These are phyloP conservation scores for Paspalum notatum DNA, from an alignment of 176 grass and related monocot genomes.

Conservation along the genomic window DNA sequence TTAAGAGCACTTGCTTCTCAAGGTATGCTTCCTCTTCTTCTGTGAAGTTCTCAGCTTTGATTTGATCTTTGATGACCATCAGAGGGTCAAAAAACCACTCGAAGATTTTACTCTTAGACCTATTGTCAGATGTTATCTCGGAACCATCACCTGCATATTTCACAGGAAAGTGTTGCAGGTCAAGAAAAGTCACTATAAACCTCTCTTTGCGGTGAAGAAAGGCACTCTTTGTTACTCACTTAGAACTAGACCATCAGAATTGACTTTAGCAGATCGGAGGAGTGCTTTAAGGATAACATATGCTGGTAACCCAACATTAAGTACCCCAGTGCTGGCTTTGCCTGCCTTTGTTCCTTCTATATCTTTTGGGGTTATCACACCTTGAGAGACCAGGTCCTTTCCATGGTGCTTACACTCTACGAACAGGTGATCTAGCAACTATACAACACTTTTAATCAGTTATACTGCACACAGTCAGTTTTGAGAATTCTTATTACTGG, in stretches of 20 bases:
- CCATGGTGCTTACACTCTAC: conserved; percentile 70
- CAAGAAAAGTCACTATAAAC: conserved; percentile 14
- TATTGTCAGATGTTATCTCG: conserved; percentile 79
- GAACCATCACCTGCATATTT: conserved; percentile 68
- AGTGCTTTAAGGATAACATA: conserved; percentile 81
- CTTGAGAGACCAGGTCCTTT: conserved; percentile 74
- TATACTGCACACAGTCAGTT: background rate
- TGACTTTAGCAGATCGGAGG: conserved; percentile 65
- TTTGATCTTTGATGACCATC: conserved; percentile 92
- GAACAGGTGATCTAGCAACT: conserved; percentile 88
- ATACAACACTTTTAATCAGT: conserved; percentile 44
- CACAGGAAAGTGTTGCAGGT: conserved; percentile 11
- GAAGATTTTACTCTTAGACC: conserved; percentile 69
- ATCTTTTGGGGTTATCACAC: conserved; percentile 71
- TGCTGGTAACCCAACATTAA: conserved; percentile 86
- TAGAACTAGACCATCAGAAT: conserved; percentile 67
- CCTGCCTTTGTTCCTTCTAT: conserved; percentile 79
- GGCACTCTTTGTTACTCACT: conserved; percentile 60
- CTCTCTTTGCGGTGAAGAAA: background rate
- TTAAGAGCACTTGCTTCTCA: conserved; percentile 65
- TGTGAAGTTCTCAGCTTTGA: conserved; percentile 79
- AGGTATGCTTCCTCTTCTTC: conserved; percentile 86
- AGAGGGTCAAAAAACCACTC: conserved; percentile 97
- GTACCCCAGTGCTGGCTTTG: conserved; percentile 53
- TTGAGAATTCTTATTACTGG: conserved; percentile 3